Conservation (phyloP, 176 grass and related monocot genomes). For the Triticum monococcum region DNA sequence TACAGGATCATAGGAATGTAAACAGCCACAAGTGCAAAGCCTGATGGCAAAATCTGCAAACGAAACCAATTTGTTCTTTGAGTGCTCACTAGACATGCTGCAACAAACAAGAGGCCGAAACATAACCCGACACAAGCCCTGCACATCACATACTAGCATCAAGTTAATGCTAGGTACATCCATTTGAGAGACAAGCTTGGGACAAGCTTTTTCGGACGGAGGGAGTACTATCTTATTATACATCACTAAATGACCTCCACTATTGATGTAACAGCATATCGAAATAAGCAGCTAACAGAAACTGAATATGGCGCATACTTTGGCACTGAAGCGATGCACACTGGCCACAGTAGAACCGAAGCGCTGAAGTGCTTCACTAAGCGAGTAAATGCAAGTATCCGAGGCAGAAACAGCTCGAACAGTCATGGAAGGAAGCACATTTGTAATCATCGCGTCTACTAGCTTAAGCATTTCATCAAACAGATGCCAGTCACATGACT, state of each 20-base stretch:
- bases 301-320: not conserved
- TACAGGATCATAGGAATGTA: not conserved
- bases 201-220: too few species aligned
- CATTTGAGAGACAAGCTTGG: too few species aligned
- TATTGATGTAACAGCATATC: not conserved
- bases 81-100: not conserved
- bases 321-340: not conserved
- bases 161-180: too few species aligned
- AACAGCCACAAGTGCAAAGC: not conserved
- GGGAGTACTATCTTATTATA: too few species aligned
- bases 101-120: not conserved
- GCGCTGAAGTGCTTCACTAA: not conserved
- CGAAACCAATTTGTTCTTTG: not conserved
- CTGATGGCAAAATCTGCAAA: not conserved
- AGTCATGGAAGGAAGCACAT: not conserved
- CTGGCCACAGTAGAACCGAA: not conserved
- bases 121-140: not conserved
- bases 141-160: not conserved
- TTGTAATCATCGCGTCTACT: not conserved
- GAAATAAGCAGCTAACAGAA: not conserved
- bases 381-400: not conserved
- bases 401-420: not conserved
- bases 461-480: constrained; percentile 29
- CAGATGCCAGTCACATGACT: not conserved
- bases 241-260: not conserved